Conservation (phyloP, 805 yeast species). For the Candida vaughaniae region DNA sequence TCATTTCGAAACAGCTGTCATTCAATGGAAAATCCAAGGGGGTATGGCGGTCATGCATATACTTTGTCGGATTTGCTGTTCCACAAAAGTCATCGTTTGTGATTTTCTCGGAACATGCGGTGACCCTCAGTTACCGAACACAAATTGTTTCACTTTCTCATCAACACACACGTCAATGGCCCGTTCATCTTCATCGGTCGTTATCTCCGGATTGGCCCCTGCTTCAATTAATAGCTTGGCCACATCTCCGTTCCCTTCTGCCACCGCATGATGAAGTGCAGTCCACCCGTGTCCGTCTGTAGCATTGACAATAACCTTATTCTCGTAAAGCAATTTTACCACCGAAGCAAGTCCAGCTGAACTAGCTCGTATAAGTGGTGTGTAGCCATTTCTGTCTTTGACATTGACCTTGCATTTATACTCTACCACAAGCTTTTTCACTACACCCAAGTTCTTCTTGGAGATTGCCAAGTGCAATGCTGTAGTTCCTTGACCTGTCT, state of each 20-base stretch:
- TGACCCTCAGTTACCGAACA: no score
- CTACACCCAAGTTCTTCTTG: slow-evolving; percentile 58
- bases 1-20: no score
- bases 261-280: slow-evolving; percentile 82
- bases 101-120: no score
- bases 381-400: slow-evolving; percentile 65
- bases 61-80: no score
- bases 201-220: slow-evolving; percentile 62
- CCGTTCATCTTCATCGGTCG: slow-evolving; percentile 51
- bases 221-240: slow-evolving; percentile 58
- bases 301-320: slow-evolving; percentile 63
- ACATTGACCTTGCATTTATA: slow-evolving; percentile 60
- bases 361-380: slow-evolving; percentile 82
- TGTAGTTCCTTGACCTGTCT: slow-evolving; percentile 70
- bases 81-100: no score
- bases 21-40: no score
- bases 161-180: slow-evolving; percentile 36
- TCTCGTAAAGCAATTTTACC: slow-evolving; percentile 50
- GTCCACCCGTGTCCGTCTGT: slow-evolving; percentile 79
- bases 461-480: slow-evolving; percentile 75
- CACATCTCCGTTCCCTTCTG: slow-evolving; percentile 84
- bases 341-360: slow-evolving; percentile 65
- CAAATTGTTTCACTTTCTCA: slow-evolving; percentile 27
- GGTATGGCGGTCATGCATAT: no score
- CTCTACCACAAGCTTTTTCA: slow-evolving; percentile 48